Evolutionary conservation across 257 asterid species (phyloP), one percentile per base, ranked within the genome.

Genomic region (Pogostemon cablin): DNA sequence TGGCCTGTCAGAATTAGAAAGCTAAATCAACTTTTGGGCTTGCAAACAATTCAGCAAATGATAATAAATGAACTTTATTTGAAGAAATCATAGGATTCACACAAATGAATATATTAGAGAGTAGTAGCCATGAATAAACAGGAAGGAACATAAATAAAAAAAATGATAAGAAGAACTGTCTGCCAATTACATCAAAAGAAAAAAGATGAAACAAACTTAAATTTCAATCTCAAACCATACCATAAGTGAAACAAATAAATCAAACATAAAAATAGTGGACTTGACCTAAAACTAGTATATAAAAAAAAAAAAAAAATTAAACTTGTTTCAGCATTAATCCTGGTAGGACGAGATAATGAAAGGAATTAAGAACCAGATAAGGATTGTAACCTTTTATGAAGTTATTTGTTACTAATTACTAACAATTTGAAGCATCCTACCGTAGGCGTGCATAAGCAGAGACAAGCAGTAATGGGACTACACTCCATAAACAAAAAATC

Each of bases 1-100:
- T 25, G 55, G 76, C 74, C 59, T 25, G 73, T 56, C 65, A 76
- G 58, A 73, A 38, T 20, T 54, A 75, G 57, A 56, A 57, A 57
- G 32, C 43, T 43, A 47, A n/a, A 72, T 67, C 37, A 56, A 11
- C 39, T 40, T 4, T 17, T 35, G 20, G 2, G 3, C 58, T 38
- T 25, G 72, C 41, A 72, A 56, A 32, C 25, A 37, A 7, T 38
- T 56, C 39, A 9, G 42, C 7, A 41, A 4, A 34, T 35, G 35
- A 49, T 17, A 68, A 35, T 15, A 44, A 48, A 35, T 40, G 43
- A 69, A 12, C 55, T 38, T 56, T 17, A 41, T 37, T 62, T 17
- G 32, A 62, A 72, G 12, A 39, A 61, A 49, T 44, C 15, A 47
- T 35, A 35, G 3, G 17, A 67, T 69, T 20, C 43, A 70, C 15